phyloP scores from a whole-genome alignment of 2,329 filamentous ascomycete genomes.

The Tricladium varicosporioides region DNA sequence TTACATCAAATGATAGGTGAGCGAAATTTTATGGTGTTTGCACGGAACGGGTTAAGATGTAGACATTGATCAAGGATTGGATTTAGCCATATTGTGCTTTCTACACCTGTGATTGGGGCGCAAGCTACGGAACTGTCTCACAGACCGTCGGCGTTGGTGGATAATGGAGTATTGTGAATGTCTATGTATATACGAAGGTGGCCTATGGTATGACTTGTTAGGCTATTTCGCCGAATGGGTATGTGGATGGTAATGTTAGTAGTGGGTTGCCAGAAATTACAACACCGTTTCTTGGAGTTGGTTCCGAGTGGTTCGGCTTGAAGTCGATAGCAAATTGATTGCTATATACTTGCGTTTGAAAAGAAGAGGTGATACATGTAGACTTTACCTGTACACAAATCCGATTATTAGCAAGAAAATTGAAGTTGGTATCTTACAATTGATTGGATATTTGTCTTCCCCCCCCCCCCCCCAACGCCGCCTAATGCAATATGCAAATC shows the following conservation, averaged over 20 bases:
- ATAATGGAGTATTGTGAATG: not conserved
- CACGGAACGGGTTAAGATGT: too few relatives aligned
- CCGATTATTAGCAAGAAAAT: not conserved
- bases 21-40: too few relatives aligned
- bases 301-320: not conserved
- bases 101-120: not conserved
- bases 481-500: not conserved
- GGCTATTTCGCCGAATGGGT: not conserved
- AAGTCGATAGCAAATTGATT: not conserved
- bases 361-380: not conserved
- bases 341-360: not conserved
- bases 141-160: not conserved
- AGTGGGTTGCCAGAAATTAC: not conserved
- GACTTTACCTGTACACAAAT: not conserved
- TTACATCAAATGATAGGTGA: too few relatives aligned
- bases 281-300: not conserved
- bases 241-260: not conserved
- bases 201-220: not conserved
- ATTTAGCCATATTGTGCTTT: constrained; percentile 1
- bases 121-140: not conserved
- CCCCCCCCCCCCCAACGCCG: not conserved
- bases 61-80: too few relatives aligned
- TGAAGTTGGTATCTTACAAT: not conserved
- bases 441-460: not conserved
- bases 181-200: not conserved